Evolutionary conservation across 805 yeast species (phyloP), one percentile per base, ranked within the genome.

Genomic region (Wickerhamomyces rabaulensis): DNA sequence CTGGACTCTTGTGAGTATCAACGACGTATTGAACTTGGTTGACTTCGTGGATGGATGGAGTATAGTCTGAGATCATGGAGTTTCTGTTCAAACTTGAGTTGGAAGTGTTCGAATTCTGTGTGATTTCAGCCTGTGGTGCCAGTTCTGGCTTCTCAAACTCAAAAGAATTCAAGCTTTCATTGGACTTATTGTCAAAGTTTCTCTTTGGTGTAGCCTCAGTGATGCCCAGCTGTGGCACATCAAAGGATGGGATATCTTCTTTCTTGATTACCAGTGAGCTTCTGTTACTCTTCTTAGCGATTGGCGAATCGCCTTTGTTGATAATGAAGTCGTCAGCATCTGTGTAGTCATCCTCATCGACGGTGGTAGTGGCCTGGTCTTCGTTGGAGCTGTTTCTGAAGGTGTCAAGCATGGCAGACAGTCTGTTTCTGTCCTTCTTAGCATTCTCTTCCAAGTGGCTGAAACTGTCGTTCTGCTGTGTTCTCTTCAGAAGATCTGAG

Each of bases 1-100:
- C 40, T 16, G n/a, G n/a, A 36, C 21, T 46, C 19, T 42, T 45
- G 3, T 29, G 40, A 12, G 56, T 43, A 20, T 48, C 52, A 15
- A 51, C 55, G 3, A 54, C 49, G 31, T 48, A 52, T 4, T 51
- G 50, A 3, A 53, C 54, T 17, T 49, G 42, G n/a, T 53, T 48
- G 1, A 49, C 64, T 38, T 59, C 62, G 20, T 59, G 63, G 31
- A 60, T 55, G 17, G 55, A 47, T 16, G 58, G 55, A 0, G 61
- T 51, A 44, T 60, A 60, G 36, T 60, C 64, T 4, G 64, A 60
- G 31, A 56, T 45, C 16, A 53, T 40, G 1, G 64, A 60, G 35
- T 45, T 42, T 52, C 63, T 56, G 6, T 21, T 33, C n/a, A 35
- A 22, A 33, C 20, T 33, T 29, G 23, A 12, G 16, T 4, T 17